A percentile compares a stretch with the other conserved stretches of the same genome.
phyloP scores from a whole-genome alignment of 2,329 filamentous ascomycete species.

The Cytospora mali region DNA sequence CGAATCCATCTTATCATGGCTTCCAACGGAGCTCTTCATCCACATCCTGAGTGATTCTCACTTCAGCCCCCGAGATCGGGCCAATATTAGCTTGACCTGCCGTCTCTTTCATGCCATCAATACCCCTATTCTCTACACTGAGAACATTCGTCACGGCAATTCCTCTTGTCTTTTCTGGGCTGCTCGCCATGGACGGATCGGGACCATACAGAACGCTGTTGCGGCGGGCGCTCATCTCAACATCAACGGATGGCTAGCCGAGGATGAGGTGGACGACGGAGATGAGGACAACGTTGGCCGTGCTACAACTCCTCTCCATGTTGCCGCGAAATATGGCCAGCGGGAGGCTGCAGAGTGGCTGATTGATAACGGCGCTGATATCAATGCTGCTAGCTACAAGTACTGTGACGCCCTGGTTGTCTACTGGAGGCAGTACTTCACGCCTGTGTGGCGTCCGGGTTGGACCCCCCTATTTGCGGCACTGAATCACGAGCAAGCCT shows the following conservation, averaged over 20 bases:
- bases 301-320: constrained; percentile 30
- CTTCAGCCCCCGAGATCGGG: not conserved
- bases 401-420: constrained; percentile 29
- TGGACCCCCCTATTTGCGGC: constrained; percentile 33
- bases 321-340: constrained; percentile 32
- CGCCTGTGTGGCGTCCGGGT: constrained; percentile 25
- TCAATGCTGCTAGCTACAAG: constrained; percentile 42
- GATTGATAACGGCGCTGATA: constrained; percentile 49
- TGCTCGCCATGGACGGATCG: constrained; percentile 31
- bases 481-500: constrained; percentile 31
- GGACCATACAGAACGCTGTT: constrained; percentile 32
- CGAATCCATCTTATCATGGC: not conserved
- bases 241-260: constrained; percentile 17
- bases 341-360: constrained; percentile 32
- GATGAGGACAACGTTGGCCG: constrained; percentile 3
- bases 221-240: constrained; percentile 32
- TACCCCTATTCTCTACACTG: constrained; percentile 31
- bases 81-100: constrained; percentile 12
- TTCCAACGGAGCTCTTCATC: constrained; percentile 10
- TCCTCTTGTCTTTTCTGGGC: constrained; percentile 31
- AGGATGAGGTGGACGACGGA: constrained; percentile 9
- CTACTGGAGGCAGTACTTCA: constrained; percentile 27
- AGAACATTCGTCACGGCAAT: constrained; percentile 27
- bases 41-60: not conserved
- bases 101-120: constrained; percentile 30